Conservation (phyloP, 257 asterid genomes). For the Scutellaria galericulata region DNA sequence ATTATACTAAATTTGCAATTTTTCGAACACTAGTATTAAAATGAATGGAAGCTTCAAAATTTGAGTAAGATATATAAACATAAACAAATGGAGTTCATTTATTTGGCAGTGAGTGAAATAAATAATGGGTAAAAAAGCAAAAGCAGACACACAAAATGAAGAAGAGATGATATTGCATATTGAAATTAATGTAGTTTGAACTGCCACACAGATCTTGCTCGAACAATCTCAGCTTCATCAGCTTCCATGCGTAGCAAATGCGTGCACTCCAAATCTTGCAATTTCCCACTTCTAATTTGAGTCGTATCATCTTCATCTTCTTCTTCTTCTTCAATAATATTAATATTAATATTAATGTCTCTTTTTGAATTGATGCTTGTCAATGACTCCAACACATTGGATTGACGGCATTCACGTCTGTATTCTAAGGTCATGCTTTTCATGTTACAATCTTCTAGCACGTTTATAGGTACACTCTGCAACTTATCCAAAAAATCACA, state of each 20-base stretch:
- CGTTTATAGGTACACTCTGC: constrained; percentile 70
- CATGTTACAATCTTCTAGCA: constrained; percentile 63
- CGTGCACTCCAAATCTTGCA: constrained; percentile 55
- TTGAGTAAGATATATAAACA: no score
- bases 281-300: no score
- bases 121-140: no score
- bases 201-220: constrained; percentile 84
- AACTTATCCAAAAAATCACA: no score
- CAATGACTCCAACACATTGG: constrained; percentile 69
- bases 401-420: constrained; percentile 70
- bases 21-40: no score
- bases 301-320: not conserved
- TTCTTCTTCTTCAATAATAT: not conserved
- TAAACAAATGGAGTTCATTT: no score
- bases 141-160: no score
- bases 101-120: no score
- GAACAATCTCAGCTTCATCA: constrained; percentile 66
- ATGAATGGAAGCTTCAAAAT: no score
- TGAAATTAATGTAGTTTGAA: constrained; percentile 34
- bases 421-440: constrained; percentile 72
- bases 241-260: constrained; percentile 85
- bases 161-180: not conserved
- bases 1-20: no score
- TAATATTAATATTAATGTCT: not conserved
- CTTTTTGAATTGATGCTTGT: constrained; percentile 47